phyloP scores from a whole-genome alignment of 257 asterid genomes.

The Salvia hispanica region DNA sequence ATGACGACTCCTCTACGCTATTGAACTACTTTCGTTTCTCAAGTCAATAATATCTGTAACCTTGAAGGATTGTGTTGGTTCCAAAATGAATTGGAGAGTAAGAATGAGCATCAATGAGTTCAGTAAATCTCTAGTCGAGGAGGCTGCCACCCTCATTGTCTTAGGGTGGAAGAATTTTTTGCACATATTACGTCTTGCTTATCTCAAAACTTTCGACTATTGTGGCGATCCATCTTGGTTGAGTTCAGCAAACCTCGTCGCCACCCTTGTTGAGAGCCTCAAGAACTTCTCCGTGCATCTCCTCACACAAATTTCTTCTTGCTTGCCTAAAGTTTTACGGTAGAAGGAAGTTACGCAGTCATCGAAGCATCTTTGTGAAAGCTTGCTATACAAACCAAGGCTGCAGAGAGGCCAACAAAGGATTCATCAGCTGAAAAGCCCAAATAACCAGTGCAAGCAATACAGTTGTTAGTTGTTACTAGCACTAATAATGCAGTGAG shows the following conservation, averaged over 20 bases:
- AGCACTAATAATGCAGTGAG: background rate
- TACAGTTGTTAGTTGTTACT: background rate
- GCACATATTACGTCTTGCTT: constrained; percentile 37
- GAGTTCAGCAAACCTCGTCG: constrained; percentile 34
- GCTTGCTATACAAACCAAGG: constrained; percentile 31
- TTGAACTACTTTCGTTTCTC: background rate
- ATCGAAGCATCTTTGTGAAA: constrained; percentile 35
- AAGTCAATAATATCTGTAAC: background rate
- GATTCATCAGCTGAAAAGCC: constrained; percentile 14
- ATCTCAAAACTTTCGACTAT: constrained; percentile 12
- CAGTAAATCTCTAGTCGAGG: constrained; percentile 21
- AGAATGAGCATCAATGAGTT: constrained; percentile 11
- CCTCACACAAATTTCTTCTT: constrained; percentile 38
- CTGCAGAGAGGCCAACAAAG: constrained; percentile 14
- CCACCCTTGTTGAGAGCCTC: constrained; percentile 32
- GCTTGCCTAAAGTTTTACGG: constrained; percentile 42
- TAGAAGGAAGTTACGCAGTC: constrained; percentile 38
- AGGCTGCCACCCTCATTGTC: constrained; percentile 26
- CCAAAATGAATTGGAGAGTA: background rate
- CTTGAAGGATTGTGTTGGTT: constrained; percentile 6
- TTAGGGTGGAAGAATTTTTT: constrained; percentile 32
- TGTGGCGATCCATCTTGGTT: constrained; percentile 21
- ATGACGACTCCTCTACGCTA: background rate
- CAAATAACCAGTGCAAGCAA: background rate
- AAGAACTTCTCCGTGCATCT: constrained; percentile 35